These are phyloP conservation scores for Globisporangium polare DNA, from an alignment of 352 stramenopile species.

Conservation along the genomic window DNA sequence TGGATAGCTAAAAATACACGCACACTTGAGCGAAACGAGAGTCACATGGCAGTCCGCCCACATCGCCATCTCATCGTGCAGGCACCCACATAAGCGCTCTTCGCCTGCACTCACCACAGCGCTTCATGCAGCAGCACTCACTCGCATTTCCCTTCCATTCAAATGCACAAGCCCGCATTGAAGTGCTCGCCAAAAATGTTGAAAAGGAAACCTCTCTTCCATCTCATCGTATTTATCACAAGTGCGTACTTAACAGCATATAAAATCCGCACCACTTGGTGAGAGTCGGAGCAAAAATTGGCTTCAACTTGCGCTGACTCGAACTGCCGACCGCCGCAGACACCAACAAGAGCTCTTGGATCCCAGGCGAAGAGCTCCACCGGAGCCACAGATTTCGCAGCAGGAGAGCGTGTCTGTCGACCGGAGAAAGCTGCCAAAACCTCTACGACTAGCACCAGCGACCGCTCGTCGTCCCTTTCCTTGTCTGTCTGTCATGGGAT, in stretches of 20 bases:
- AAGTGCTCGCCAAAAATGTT: not conserved
- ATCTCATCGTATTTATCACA: not conserved
- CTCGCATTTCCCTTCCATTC: not conserved
- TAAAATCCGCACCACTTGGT: not conserved
- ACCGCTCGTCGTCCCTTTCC: too few relatives aligned
- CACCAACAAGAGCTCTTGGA: not conserved
- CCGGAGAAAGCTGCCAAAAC: not conserved
- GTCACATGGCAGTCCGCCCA: not conserved
- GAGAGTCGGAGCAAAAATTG: not conserved
- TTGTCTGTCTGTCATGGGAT: not conserved
- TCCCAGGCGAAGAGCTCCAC: not conserved
- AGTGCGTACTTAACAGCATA: not conserved
- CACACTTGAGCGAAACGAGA: not conserved
- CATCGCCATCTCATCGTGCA: not conserved
- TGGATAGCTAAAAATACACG: constrained; percentile 2
- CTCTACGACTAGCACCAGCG: not conserved
- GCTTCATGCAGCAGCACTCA: not conserved
- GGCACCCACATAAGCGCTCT: not conserved
- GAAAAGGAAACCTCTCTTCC: not conserved
- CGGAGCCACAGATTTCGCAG: not conserved
- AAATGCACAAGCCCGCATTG: not conserved
- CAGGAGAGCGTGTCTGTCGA: not conserved
- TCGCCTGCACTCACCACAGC: too few relatives aligned
- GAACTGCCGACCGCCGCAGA: not conserved
- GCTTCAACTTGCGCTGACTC: not conserved